Conservation (phyloP, 2,329 filamentous ascomycete genomes). For the Aspergillus sp. region DNA sequence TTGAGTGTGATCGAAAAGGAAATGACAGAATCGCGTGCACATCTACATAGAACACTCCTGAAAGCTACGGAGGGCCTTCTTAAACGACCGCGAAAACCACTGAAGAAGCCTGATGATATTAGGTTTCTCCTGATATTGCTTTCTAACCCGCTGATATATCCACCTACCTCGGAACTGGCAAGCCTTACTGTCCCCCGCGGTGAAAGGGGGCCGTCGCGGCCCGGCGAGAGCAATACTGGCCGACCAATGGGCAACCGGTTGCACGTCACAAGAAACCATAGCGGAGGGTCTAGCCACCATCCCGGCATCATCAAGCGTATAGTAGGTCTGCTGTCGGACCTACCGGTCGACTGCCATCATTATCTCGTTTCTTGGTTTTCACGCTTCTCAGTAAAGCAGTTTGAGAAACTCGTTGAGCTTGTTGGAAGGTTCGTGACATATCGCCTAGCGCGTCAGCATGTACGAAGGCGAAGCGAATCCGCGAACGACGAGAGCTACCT, state of each 20-base stretch:
- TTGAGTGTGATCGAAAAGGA: slow-evolving; percentile 51
- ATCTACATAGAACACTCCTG: slow-evolving; percentile 68
- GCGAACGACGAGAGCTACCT: slow-evolving; percentile 57
- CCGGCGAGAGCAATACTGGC: slow-evolving; percentile 21
- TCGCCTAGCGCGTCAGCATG: slow-evolving; percentile 69
- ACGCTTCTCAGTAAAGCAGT: slow-evolving; percentile 64
- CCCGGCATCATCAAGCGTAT: slow-evolving; percentile 84
- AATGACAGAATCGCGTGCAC: slow-evolving; percentile 63
- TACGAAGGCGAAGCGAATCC: slow-evolving; percentile 61
- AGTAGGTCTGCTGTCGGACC: slow-evolving; percentile 74
- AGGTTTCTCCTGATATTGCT: slow-evolving; percentile 77
- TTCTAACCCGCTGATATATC: slow-evolving; percentile 73
- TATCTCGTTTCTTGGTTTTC: slow-evolving; percentile 78
- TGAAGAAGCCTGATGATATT: slow-evolving; percentile 68
- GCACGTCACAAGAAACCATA: slow-evolving; percentile 16
- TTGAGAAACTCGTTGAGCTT: slow-evolving; percentile 73
- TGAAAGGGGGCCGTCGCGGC: slow-evolving; percentile 29
- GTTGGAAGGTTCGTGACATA: slow-evolving; percentile 78
- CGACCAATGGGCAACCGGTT: neutral
- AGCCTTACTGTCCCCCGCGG: slow-evolving; percentile 21
- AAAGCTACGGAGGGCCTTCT: slow-evolving; percentile 77
- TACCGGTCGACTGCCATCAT: slow-evolving; percentile 72
- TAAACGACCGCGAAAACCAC: slow-evolving; percentile 71
- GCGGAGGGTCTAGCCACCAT: slow-evolving; percentile 62
- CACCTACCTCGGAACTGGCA: slow-evolving; percentile 30